These are phyloP conservation scores for Ustilago tritici DNA, from an alignment of 1,284 basidiomycete genomes.

Conservation along the genomic window DNA sequence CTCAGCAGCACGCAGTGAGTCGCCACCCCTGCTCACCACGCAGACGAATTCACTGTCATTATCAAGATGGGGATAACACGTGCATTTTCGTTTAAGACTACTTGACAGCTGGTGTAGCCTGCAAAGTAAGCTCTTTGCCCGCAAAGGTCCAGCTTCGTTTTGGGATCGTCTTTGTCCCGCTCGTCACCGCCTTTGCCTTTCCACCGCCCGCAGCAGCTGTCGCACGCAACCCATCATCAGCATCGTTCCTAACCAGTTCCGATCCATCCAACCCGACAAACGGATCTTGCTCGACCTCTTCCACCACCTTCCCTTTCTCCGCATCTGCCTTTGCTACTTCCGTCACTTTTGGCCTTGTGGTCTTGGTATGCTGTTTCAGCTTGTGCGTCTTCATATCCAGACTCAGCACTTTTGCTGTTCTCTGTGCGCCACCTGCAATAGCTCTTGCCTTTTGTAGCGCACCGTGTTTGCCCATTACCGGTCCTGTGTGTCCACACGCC, in stretches of 20 bases:
- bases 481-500: constrained; percentile 1
- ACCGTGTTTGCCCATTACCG: constrained; percentile 46
- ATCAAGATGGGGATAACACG: neutral
- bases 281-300: constrained; percentile 30
- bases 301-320: constrained; percentile 2
- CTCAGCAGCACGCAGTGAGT: too few species aligned
- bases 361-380: constrained; percentile 36
- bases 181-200: neutral
- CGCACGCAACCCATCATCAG: constrained; percentile 27
- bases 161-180: constrained; percentile 13
- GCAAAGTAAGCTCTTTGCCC: constrained; percentile 6
- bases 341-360: constrained; percentile 12
- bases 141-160: constrained; percentile 18
- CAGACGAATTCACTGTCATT: neutral
- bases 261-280: constrained; percentile 33
- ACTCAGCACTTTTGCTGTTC: constrained; percentile 51
- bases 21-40: too few species aligned
- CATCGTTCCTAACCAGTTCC: constrained; percentile 28
- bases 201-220: neutral
- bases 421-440: constrained; percentile 44
- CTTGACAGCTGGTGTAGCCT: constrained; percentile 9
- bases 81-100: neutral
- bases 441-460: constrained; percentile 41
- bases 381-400: constrained; percentile 54
- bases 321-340: neutral